Evolutionary conservation across 2,329 filamentous ascomycete species (phyloP).

Genomic region (Beauveria australis): DNA sequence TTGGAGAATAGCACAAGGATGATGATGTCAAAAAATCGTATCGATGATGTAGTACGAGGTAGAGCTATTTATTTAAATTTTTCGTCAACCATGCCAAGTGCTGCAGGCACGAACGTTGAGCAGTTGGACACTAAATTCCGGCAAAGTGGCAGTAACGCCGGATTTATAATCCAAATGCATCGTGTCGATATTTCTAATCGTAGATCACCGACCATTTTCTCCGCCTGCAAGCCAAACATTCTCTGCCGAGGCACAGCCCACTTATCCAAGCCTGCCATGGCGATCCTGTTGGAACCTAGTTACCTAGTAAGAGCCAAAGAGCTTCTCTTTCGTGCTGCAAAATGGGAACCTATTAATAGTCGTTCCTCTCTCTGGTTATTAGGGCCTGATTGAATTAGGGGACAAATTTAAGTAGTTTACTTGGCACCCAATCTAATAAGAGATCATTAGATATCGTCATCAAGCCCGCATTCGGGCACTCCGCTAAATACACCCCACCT

Average conservation of each 20-base stretch:
- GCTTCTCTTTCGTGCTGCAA: neutral
- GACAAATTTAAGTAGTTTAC: too few relatives aligned
- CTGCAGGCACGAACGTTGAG: neutral
- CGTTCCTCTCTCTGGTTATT: too few relatives aligned
- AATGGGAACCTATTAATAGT: too few relatives aligned
- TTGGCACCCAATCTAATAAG: too few relatives aligned
- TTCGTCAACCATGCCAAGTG: neutral
- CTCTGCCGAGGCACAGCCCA: neutral
- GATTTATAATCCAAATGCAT: conserved; percentile 2
- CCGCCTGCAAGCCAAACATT: too few relatives aligned
- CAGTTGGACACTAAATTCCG: neutral
- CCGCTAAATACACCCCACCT: neutral
- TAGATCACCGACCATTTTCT: neutral
- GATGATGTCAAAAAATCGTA: neutral
- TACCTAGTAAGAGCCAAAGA: neutral
- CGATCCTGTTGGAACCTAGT: neutral
- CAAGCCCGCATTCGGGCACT: neutral
- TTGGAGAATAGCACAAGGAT: neutral
- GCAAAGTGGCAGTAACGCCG: neutral
- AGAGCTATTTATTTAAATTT: neutral
- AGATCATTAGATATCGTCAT: neutral
- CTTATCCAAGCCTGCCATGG: neutral
- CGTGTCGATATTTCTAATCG: neutral
- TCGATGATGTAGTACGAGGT: neutral
- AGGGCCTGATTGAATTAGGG: too few relatives aligned